Conservation (phyloP, 2,329 filamentous ascomycete genomes). For the Teratosphaeria destructans region DNA sequence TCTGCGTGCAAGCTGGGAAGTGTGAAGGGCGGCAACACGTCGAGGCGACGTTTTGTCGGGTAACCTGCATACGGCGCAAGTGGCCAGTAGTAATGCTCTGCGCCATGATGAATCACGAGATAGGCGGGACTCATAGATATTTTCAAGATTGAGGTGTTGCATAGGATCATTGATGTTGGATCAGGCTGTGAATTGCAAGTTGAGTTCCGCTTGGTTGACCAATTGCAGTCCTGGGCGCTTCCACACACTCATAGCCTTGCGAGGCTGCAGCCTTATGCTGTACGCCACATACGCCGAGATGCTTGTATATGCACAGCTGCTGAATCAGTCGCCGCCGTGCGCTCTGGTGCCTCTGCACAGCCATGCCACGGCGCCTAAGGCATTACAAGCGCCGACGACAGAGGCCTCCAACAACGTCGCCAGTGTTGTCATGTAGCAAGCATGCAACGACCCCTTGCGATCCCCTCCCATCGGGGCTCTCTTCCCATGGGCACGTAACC, state of each 20-base stretch:
- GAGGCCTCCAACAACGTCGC: constrained; percentile 38
- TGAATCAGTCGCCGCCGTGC: no score
- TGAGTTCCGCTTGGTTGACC: background rate
- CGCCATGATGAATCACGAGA: background rate
- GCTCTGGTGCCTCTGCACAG: background rate
- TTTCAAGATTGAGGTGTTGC: background rate
- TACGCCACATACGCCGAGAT: background rate
- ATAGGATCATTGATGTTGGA: background rate
- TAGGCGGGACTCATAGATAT: no score
- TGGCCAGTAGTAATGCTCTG: background rate
- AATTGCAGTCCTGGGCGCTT: background rate
- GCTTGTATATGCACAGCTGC: background rate
- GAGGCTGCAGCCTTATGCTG: background rate
- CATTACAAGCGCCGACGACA: constrained; percentile 34
- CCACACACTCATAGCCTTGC: background rate
- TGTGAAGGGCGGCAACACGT: background rate
- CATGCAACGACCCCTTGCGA: constrained; percentile 38
- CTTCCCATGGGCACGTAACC: constrained; percentile 8
- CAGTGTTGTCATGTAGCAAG: constrained; percentile 35
- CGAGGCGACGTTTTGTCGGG: background rate
- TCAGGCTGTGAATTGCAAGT: background rate
- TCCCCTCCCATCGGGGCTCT: constrained; percentile 21
- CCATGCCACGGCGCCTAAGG: background rate
- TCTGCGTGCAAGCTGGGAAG: background rate
- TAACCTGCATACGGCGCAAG: background rate